Conservation (phyloP, 352 stramenopile species). For the Phytophthora melonis region DNA sequence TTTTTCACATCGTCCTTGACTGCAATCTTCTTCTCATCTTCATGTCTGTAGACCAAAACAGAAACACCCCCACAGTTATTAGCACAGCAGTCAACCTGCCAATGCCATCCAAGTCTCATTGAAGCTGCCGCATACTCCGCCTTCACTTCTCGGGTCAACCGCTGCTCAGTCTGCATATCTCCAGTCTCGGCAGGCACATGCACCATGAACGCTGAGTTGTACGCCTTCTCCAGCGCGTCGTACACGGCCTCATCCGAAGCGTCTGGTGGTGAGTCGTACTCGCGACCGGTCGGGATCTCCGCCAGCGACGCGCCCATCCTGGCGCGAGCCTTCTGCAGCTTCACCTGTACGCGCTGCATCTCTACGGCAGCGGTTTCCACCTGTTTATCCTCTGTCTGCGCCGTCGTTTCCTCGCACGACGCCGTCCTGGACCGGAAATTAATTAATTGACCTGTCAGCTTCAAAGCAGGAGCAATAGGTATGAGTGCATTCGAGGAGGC, state of each 20-base stretch:
- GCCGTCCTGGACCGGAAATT: not conserved
- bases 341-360: slow-evolving; percentile 48
- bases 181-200: slow-evolving; percentile 17
- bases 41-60: slow-evolving; percentile 11
- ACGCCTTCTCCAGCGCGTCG: slow-evolving; percentile 69
- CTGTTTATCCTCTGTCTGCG: not conserved
- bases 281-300: slow-evolving; percentile 58
- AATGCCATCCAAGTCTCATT: slow-evolving; percentile 8
- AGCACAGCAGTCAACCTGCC: not conserved
- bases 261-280: slow-evolving; percentile 63
- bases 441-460: not conserved
- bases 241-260: slow-evolving; percentile 45
- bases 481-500: not conserved
- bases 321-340: slow-evolving; percentile 50
- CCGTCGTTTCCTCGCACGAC: slow-evolving; percentile 3
- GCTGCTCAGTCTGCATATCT: slow-evolving; percentile 1
- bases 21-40: not conserved
- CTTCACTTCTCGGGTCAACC: slow-evolving; percentile 6
- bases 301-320: slow-evolving; percentile 35
- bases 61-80: slow-evolving; percentile 8
- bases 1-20: slow-evolving; percentile 2
- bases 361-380: slow-evolving; percentile 21
- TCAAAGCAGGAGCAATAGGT: not conserved
- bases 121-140: slow-evolving; percentile 25
- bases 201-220: slow-evolving; percentile 59